A percentile compares a stretch with the other conserved stretches of the same genome.
Conservation (phyloP, 371 early-diverging fungal genomes). For the Mortierella sp. region DNA sequence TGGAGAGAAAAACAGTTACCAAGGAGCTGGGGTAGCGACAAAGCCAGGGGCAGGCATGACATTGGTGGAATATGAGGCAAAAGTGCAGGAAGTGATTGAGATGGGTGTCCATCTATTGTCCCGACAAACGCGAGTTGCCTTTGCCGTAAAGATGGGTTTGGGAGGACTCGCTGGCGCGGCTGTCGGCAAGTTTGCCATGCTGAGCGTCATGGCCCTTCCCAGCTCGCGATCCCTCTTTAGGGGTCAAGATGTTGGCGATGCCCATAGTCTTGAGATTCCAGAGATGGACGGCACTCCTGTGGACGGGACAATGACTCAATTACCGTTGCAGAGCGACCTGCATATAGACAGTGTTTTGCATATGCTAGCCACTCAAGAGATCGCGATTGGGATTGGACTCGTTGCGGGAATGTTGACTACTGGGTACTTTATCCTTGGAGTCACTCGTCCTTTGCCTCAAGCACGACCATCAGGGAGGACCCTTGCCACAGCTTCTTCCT, state of each 20-base stretch:
- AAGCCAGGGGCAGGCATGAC: background rate
- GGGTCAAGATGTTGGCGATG: no score
- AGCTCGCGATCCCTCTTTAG: background rate
- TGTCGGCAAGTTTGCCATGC: conserved; percentile 41
- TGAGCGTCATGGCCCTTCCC: conserved; percentile 39
- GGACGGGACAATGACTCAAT: background rate
- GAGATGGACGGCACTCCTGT: background rate
- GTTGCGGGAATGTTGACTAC: conserved; percentile 35
- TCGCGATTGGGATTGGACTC: conserved; percentile 35
- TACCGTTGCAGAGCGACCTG: background rate
- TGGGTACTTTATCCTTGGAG: conserved; percentile 33
- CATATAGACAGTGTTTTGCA: conserved; percentile 24
- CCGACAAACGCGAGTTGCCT: conserved; percentile 26
- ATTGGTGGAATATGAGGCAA: conserved; percentile 3
- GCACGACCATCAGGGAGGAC: no score
- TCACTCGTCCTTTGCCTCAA: conserved; percentile 3
- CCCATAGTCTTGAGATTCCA: background rate
- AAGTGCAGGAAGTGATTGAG: conserved; percentile 24
- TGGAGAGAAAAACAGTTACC: background rate
- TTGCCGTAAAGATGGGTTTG: conserved; percentile 34
- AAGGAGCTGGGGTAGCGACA: background rate
- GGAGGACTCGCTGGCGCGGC: conserved; percentile 40
- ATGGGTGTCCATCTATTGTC: conserved; percentile 17
- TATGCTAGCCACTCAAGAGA: conserved; percentile 28
- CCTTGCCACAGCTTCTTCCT: no score